Base-by-base conservation (phyloP, 371 early-diverging fungal species). In the Lichtheimia ramosa region DNA sequence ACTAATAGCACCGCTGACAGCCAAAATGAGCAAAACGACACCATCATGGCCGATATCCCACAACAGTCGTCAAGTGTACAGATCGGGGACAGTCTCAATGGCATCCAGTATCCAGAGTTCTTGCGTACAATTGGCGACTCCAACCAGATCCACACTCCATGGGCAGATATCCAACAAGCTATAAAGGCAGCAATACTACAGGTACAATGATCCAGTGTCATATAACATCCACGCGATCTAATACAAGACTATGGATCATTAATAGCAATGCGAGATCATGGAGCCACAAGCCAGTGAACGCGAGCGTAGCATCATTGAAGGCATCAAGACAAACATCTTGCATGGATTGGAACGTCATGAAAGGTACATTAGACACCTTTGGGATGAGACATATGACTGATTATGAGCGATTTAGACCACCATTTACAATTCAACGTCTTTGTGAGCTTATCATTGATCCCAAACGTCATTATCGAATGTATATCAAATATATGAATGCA, bases 371-470 rank as follows among this genome's bases (percentile, higher is more conserved):
- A n/a, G n/a, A 16, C 46, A 18, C 46, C 21, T 21, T 5, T 12
- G 46, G 5, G 46, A 5, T 7, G 18, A 16, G 46, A 46, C 10
- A 52, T 21, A 16, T 53, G 43, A 59, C 28, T 16, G 34, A 18
- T 43, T 21, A 18, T 53, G 16, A 5, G 46, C 34, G 14, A 5
- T 23, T 24, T 3, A 75, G 79, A 24, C 73, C 83, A 23, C 85
- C 85, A 3, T 85, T 85, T 56, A 83, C 85, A 3, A 80, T 85
- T 42, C 85, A 85, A 60, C 74, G 85, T 25, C 53, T 83, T 48
- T 83, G 83, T 43, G 85, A 85, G 50, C 51, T 85, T 15, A 49
- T 85, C 15, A 63, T 66, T 13, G 65, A 76, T 21, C 85, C 85
- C 1, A 64, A 69, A 43, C 70, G 71, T 16, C 81, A 83, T 42